Base-by-base conservation (phyloP, 495 filamentous ascomycete genomes). In the Aspergillus funiculosus region DNA sequence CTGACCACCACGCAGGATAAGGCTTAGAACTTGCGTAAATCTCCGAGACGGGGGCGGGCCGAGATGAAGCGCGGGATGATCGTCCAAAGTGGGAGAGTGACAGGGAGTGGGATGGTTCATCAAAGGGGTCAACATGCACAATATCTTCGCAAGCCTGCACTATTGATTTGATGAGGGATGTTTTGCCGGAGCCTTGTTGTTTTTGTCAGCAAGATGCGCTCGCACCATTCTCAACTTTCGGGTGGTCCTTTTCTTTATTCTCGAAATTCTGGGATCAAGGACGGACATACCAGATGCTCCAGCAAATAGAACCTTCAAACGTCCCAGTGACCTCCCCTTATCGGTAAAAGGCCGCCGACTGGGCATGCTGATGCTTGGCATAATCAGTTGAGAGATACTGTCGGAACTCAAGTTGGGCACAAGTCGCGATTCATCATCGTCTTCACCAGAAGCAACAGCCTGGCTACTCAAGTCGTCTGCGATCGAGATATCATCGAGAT, bases 361-460 rank as follows among this genome's bases (percentile, higher is more conserved):
- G 24, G 92, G 94, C 81, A 99, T 95, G 52, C 79, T 84, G 53
- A 99, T 87, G 61, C 88, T 94, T 6, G 92, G 92, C 94, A 99
- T 99, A 51, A 99, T 85, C 11, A 99, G 77, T 63, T 97, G 91
- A 22, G 91, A 88, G 13, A 78, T 79, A 52, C 76, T 81, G 43
- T 66, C 68, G 19, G 55, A 50, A 13, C 43, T 56, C 15, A 60
- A 35, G 21, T 51, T 57, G 17, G 62, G 61, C 15, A 61, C 52
- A 3, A 52, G 43, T 2, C 51, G 31, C 11, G 44, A 45, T 15
- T 60, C 59, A 22, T 73, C 67, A 10, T 68, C 67, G 24, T 73
- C 70, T 20, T 75, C 74, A 14, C 70, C 69, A 2, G 73, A 78
- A 21, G 53, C 61, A 37, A 78, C 53, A 8, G 68, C 68, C 36